Evolutionary conservation across 2,329 filamentous ascomycete species (phyloP), one percentile per base, ranked within the genome.

Genomic region (Fusarium decemcellulare): DNA sequence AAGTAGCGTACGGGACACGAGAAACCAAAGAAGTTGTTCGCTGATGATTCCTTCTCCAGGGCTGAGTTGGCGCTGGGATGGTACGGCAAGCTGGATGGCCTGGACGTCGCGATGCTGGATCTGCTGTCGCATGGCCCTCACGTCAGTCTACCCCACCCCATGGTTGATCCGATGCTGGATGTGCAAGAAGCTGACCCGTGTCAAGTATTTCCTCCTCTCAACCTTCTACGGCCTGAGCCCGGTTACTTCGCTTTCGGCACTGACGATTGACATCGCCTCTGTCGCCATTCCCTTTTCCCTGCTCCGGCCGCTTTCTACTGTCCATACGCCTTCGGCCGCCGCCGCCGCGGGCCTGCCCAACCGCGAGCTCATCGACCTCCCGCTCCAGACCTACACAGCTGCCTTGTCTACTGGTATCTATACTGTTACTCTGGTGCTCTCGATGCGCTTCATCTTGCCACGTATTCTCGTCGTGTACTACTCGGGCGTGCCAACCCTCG

Each of bases 161-260:
- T 16, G 18, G 30, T 47, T 32, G 36, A 30, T 59, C 27, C 18
- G 15, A 29, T 40, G 18, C 39, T n/a, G 7, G 29, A 40, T 42
- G 18, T 37, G 29, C n/a, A 43, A 37, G n/a, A 61, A 36, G 36
- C 68, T 75, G 32, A 74, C 70, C 23, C 18, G n/a, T 47, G 14
- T 32, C 23, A 16, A 91, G 88, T 88, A 92, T 67, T 93, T 92
- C 76, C 89, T 98, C 44, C 85, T 97, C 30, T 85, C 86, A 32
- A 90, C 90, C 55, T 97, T 97, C 83, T 97, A 97, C 86, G 81
- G 85, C 37, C 86, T 97, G 71, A 86, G 87, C 29, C 83, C 87
- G 29, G 79, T 83, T 56, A 91, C 92, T 0, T 85, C 91, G 18
- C 74, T 90, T 32, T 82, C 87, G 40, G 89, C 89, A 37, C 86